phyloP scores from a whole-genome alignment of 176 grass and related monocot genomes.

The Phoenix roebelenii region DNA sequence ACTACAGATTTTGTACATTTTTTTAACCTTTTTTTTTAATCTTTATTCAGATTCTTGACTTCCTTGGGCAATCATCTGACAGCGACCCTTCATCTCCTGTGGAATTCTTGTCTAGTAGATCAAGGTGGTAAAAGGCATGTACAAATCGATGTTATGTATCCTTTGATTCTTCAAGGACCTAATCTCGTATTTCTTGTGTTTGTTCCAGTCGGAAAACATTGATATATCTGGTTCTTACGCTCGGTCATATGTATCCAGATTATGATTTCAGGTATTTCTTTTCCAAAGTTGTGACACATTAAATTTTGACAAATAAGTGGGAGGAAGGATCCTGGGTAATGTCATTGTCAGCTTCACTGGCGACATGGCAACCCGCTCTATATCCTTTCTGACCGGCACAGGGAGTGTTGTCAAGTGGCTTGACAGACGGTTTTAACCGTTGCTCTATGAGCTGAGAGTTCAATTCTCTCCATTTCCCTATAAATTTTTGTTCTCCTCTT shows the following conservation, averaged over 20 bases:
- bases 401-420: constrained; percentile 99
- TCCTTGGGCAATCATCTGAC: constrained; percentile 73
- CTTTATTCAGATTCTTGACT: constrained; percentile 80
- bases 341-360: constrained; percentile 79
- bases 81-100: constrained; percentile 41
- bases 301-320: constrained; percentile 13
- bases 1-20: constrained; percentile 13
- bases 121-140: constrained; percentile 39
- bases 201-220: constrained; percentile 68
- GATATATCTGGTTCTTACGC: constrained; percentile 90
- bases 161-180: background rate
- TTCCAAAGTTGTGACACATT: background rate
- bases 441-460: constrained; percentile 99
- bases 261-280: constrained; percentile 98
- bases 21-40: background rate
- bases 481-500: constrained; percentile 19
- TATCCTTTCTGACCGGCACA: constrained; percentile 55
- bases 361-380: constrained; percentile 62
- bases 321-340: constrained; percentile 98
- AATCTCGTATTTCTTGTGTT: background rate
- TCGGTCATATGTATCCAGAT: constrained; percentile 91
- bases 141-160: background rate
- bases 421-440: constrained; percentile 90
- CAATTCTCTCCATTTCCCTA: constrained; percentile 99
- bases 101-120: constrained; percentile 71